Evolutionary conservation across 2,329 filamentous ascomycete genomes (phyloP).

Genomic region (Cladosporium oxysporum): DNA sequence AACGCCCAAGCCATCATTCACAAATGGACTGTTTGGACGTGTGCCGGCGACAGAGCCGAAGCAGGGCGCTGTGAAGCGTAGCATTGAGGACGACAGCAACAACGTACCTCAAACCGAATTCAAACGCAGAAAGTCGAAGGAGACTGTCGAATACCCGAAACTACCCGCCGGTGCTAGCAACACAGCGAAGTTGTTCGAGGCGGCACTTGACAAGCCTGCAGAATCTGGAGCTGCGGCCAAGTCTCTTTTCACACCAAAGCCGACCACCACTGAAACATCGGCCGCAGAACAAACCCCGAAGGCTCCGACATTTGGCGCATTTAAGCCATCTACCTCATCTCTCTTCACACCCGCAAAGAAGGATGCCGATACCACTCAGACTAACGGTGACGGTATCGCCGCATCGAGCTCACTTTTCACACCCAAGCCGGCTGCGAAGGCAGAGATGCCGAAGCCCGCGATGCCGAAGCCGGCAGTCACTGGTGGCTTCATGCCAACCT

Average conservation of each 20-base stretch:
- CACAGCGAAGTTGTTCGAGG: slow-evolving; percentile 35
- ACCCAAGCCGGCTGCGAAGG: slow-evolving; percentile 1
- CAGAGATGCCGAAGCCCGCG: slow-evolving; percentile 1
- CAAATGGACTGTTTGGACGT: slow-evolving; percentile 25
- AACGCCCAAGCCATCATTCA: slow-evolving; percentile 25
- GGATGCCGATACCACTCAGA: background rate
- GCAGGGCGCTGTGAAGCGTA: slow-evolving; percentile 25
- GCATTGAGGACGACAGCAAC: slow-evolving; percentile 26
- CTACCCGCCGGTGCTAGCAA: slow-evolving; percentile 34
- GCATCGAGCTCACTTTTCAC: background rate
- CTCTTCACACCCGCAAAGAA: slow-evolving; percentile 21
- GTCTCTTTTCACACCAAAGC: slow-evolving; percentile 23
- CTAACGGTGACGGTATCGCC: background rate
- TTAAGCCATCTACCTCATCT: slow-evolving; percentile 19
- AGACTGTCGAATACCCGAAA: slow-evolving; percentile 33
- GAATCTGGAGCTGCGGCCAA: slow-evolving; percentile 21
- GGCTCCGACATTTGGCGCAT: slow-evolving; percentile 19
- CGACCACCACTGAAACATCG: slow-evolving; percentile 4
- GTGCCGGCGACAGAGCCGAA: slow-evolving; percentile 34
- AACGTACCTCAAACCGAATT: slow-evolving; percentile 30
- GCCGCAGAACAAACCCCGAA: slow-evolving; percentile 14
- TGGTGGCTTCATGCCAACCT: slow-evolving; percentile 21
- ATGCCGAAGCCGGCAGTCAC: slow-evolving; percentile 8
- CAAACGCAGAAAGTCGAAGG: slow-evolving; percentile 34
- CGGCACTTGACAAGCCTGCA: slow-evolving; percentile 32